Conservation (phyloP, 2,329 filamentous ascomycete species). For the Fusarium metavorans region DNA sequence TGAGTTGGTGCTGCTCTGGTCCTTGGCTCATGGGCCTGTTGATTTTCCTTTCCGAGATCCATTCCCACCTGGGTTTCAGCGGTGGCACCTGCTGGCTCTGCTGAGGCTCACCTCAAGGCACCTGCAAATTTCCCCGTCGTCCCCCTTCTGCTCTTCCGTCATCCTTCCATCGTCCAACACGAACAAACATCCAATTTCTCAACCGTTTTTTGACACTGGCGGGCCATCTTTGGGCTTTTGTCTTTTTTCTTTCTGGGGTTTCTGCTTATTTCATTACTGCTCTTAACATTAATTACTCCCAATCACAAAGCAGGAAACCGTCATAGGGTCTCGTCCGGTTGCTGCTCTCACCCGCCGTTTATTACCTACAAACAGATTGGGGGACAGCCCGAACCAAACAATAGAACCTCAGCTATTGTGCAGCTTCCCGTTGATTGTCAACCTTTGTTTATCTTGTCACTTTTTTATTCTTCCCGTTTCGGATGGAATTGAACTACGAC, state of each 20-base stretch:
- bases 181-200: not conserved
- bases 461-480: slow-evolving; percentile 1
- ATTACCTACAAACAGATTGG: slow-evolving; percentile 1
- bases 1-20: slow-evolving; percentile 1
- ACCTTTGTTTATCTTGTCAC: slow-evolving; percentile 2
- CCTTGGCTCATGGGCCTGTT: not conserved
- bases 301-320: not conserved
- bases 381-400: not conserved
- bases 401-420: slow-evolving; percentile 29
- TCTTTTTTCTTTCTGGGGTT: slow-evolving; percentile 2
- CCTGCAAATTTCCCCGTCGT: not conserved
- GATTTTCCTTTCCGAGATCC: slow-evolving; percentile 17
- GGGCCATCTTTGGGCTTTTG: slow-evolving; percentile 7
- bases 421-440: slow-evolving; percentile 7
- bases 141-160: slow-evolving; percentile 10
- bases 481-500: not conserved
- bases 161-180: slow-evolving; percentile 6
- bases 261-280: not conserved
- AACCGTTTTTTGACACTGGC: not conserved
- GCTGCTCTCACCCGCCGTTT: slow-evolving; percentile 6
- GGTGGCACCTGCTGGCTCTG: not conserved
- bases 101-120: not conserved
- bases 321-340: slow-evolving; percentile 5
- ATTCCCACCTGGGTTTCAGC: not conserved
- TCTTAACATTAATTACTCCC: not conserved